Evolutionary conservation across 306 rosid species (phyloP), one percentile per base, ranked within the genome.

Genomic region (Ochetophila trinervis): DNA sequence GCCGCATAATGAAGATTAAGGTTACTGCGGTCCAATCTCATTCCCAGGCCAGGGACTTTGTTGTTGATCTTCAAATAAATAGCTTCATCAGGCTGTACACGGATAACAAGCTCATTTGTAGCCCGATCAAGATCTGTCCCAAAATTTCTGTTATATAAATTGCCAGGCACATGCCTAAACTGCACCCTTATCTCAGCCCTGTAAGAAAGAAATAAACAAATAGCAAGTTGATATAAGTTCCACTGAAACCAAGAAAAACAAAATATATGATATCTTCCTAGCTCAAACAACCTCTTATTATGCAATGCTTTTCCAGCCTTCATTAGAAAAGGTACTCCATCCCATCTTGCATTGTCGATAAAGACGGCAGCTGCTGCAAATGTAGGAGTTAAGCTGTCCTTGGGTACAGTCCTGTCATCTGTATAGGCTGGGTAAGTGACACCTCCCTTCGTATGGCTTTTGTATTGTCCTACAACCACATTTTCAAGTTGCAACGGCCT

Each of bases 81-180:
- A 67, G 95, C 97, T 75, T 91, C 97, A 53, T 88, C 97, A 42
- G 97, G 97, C 81, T 91, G 97, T 68, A 91, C 95, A 57, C 97
- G 79, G 40, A 91, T 87, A 63, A 90, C 97, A 63, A 91, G 95
- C 76, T 91, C 97, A 50, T 91, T 91, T 21, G 97, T 91, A 2
- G 85, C 84, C 12, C 36, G 78, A 79, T 84, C 97, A 62, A 91
- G 86, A 84, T 86, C 95, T 4, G 89, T 72, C 58, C 97, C 95
- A 8, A 88, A 66, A 66, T 80, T 86, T 53, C 95, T 79, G 42
- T 87, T 87, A 69, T 91, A 91, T 65, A 91, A 68, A 74, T 91
- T 86, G 60, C 97, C 97, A 8, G 97, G 97, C 22, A 91, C 97
- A 1, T 84, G 95, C 85, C 97, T 85, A 73, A 91, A 91, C 80